Conservation (phyloP, 2,329 filamentous ascomycete genomes). For the Fusarium sp. region DNA sequence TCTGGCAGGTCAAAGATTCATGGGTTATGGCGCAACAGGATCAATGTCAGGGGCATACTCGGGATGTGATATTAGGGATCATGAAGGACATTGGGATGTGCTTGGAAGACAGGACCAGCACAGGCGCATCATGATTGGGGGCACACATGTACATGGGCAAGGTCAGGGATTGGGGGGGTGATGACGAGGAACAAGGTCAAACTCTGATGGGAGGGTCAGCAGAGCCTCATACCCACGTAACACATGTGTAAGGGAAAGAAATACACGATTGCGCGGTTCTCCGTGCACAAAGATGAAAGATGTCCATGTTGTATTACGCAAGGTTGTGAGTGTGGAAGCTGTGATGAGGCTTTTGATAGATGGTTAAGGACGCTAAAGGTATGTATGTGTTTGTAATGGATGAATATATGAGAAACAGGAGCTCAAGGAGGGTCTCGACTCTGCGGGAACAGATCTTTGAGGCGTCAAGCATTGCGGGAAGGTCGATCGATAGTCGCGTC, state of each 20-base stretch:
- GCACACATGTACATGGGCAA: not conserved
- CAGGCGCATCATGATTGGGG: slow-evolving; percentile 7
- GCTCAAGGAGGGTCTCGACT: not conserved
- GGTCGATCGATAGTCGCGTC: not conserved
- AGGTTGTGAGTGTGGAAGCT: not conserved
- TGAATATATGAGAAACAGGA: not conserved
- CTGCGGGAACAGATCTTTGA: not conserved
- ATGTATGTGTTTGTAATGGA: not conserved
- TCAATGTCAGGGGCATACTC: slow-evolving; percentile 14
- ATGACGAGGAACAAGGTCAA: not conserved
- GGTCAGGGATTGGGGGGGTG: not conserved
- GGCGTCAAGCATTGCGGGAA: not conserved
- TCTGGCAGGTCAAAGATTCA: not conserved
- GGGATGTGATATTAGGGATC: not conserved
- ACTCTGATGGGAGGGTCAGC: slow-evolving; percentile 5
- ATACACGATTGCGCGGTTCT: not conserved
- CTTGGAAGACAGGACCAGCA: slow-evolving; percentile 36
- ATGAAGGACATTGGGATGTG: slow-evolving; percentile 10
- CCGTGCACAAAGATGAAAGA: not conserved
- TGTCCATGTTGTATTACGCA: not conserved
- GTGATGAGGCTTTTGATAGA: not conserved
- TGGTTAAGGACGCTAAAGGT: not conserved
- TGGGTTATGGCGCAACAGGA: slow-evolving; percentile 19
- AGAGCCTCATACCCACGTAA: slow-evolving; percentile 5
- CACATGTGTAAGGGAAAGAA: not conserved